phyloP scores from a whole-genome alignment of 2,329 filamentous ascomycete genomes.

The Aspergillus luchuensis region DNA sequence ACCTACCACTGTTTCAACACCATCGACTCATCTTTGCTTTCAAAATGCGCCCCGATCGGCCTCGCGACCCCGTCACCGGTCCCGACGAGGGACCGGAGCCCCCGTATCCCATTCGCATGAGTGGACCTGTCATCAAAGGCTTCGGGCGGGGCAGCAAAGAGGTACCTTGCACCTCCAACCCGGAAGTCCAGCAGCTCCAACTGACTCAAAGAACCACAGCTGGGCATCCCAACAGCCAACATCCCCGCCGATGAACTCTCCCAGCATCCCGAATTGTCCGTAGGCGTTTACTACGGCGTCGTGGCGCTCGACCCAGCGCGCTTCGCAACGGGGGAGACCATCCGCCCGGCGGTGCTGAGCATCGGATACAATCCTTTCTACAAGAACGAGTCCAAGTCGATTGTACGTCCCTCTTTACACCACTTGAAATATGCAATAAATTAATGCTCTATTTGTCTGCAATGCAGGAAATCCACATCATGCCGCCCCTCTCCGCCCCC shows the following conservation, averaged over 20 bases:
- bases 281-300: conserved; percentile 93
- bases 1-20: neutral
- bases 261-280: conserved; percentile 61
- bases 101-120: conserved; percentile 81
- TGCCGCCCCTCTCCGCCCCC: conserved; percentile 66
- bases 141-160: conserved; percentile 95
- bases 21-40: neutral
- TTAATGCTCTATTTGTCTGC: too few relatives aligned
- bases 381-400: conserved; percentile 82
- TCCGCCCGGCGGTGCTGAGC: conserved; percentile 88
- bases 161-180: conserved; percentile 46
- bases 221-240: conserved; percentile 96
- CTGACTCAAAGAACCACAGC: conserved; percentile 50
- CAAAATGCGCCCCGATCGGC: conserved; percentile 51
- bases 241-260: conserved; percentile 69
- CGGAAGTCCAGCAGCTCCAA: too few relatives aligned
- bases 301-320: conserved; percentile 64
- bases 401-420: conserved; percentile 49
- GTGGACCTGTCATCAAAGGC: conserved; percentile 85
- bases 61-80: conserved; percentile 72
- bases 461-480: conserved; percentile 74
- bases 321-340: conserved; percentile 33
- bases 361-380: conserved; percentile 98
- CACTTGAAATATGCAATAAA: too few relatives aligned
- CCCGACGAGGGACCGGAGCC: conserved; percentile 69